Percentiles rank a stretch among this genome's conserved stretches.
Evolutionary conservation across 1,284 basidiomycete genomes (phyloP).

Genomic region (Tremellales sp.): DNA sequence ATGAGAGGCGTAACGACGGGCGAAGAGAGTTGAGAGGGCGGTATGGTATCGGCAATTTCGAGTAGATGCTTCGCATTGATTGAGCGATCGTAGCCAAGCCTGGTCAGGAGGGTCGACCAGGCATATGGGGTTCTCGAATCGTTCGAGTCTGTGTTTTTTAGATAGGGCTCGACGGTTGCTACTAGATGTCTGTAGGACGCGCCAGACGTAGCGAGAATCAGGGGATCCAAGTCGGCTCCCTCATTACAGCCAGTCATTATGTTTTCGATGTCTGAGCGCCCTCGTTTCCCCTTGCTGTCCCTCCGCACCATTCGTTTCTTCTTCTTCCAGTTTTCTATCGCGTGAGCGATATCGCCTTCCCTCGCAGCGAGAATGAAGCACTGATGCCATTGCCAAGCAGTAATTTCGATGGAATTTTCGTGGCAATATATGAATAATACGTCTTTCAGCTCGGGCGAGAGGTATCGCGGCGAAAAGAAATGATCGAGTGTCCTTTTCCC

Average conservation of each 20-base stretch:
- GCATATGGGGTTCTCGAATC: slow-evolving; percentile 12
- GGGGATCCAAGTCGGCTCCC: neutral
- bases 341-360: slow-evolving; percentile 6
- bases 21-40: slow-evolving; percentile 7
- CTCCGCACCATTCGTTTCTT: neutral
- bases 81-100: slow-evolving; percentile 8
- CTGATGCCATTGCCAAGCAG: slow-evolving; percentile 9
- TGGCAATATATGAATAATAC: slow-evolving; percentile 4
- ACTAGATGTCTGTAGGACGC: neutral
- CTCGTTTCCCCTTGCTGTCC: neutral
- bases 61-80: slow-evolving; percentile 13
- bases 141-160: neutral
- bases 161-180: neutral
- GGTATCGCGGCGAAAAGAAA: slow-evolving; percentile 10
- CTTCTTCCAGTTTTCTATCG: slow-evolving; percentile 2
- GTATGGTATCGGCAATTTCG: slow-evolving; percentile 15
- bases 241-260: neutral
- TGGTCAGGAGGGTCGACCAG: slow-evolving; percentile 22
- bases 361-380: slow-evolving; percentile 10
- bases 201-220: slow-evolving; percentile 2
- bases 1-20: slow-evolving; percentile 31
- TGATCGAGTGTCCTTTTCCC: slow-evolving; percentile 1
- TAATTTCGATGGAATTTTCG: slow-evolving; percentile 2
- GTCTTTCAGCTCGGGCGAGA: slow-evolving; percentile 7
- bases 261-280: neutral